Evolutionary conservation across 805 yeast genomes (phyloP).

Genomic region (Komagataella mondaviorum): DNA sequence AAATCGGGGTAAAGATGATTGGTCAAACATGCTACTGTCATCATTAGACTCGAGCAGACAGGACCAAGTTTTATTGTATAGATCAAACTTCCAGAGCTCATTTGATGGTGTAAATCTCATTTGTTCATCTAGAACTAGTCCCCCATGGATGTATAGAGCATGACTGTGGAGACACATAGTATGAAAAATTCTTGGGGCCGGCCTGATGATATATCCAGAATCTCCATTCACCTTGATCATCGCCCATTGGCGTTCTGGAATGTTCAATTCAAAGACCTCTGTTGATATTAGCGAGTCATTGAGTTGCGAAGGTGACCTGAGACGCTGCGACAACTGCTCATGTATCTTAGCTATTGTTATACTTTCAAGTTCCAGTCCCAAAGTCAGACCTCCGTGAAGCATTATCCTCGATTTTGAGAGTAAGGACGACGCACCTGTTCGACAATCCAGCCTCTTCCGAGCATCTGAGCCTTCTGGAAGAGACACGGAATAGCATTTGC

Average conservation of each 20-base stretch:
- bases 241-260: slow-evolving; percentile 47
- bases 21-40: slow-evolving; percentile 16
- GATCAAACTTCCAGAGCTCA: slow-evolving; percentile 59
- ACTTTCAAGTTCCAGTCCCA: slow-evolving; percentile 35
- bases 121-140: slow-evolving; percentile 29
- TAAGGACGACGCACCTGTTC: slow-evolving; percentile 57
- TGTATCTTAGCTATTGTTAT: slow-evolving; percentile 26
- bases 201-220: slow-evolving; percentile 8
- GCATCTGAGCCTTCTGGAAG: slow-evolving; percentile 37
- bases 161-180: slow-evolving; percentile 37
- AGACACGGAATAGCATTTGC: slow-evolving; percentile 40
- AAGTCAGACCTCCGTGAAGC: slow-evolving; percentile 55
- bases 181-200: slow-evolving; percentile 45
- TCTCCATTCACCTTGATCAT: slow-evolving; percentile 18
- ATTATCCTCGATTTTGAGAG: slow-evolving; percentile 46
- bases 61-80: slow-evolving; percentile 38
- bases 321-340: slow-evolving; percentile 20
- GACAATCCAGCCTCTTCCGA: slow-evolving; percentile 38
- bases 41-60: slow-evolving; percentile 24
- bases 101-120: slow-evolving; percentile 31
- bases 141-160: slow-evolving; percentile 51
- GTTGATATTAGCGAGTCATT: slow-evolving; percentile 34
- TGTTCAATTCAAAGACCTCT: slow-evolving; percentile 48
- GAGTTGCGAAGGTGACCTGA: slow-evolving; percentile 7
- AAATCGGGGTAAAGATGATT: slow-evolving; percentile 22